Percentiles rank a stretch among this genome's conserved stretches.
Conservation (phyloP, 2,329 filamentous ascomycete genomes). For the Periconia macrospinosa region DNA sequence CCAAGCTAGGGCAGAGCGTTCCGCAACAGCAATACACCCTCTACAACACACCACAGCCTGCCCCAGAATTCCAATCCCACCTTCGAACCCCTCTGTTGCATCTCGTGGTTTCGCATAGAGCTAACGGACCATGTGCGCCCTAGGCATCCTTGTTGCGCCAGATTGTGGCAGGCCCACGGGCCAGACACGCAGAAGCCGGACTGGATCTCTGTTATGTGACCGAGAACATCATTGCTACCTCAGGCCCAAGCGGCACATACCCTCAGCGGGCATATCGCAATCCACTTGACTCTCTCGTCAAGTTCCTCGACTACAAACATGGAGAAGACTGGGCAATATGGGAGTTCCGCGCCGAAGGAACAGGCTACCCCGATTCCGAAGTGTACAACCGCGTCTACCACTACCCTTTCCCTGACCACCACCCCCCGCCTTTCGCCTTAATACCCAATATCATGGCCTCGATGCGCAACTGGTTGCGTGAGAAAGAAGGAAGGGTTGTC, state of each 20-base stretch:
- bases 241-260: conserved; percentile 85
- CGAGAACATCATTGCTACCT: conserved; percentile 74
- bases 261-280: conserved; percentile 93
- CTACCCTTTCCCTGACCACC: conserved; percentile 96
- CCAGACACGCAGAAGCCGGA: conserved; percentile 81
- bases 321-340: conserved; percentile 84
- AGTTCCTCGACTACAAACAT: conserved; percentile 86
- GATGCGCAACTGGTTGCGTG: conserved; percentile 83
- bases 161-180: conserved; percentile 85
- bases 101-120: background rate
- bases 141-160: conserved; percentile 70
- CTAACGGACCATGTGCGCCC: background rate
- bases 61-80: background rate
- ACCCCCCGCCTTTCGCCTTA: conserved; percentile 88
- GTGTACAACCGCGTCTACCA: conserved; percentile 86
- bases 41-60: background rate
- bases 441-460: conserved; percentile 87
- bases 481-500: conserved; percentile 64
- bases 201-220: conserved; percentile 97
- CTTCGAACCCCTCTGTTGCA: background rate
- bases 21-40: background rate
- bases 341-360: conserved; percentile 97
- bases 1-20: background rate
- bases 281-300: conserved; percentile 81
- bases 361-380: conserved; percentile 88